Evolutionary conservation across 257 asterid genomes (phyloP).

Genomic region (Anisodus acutangulus): DNA sequence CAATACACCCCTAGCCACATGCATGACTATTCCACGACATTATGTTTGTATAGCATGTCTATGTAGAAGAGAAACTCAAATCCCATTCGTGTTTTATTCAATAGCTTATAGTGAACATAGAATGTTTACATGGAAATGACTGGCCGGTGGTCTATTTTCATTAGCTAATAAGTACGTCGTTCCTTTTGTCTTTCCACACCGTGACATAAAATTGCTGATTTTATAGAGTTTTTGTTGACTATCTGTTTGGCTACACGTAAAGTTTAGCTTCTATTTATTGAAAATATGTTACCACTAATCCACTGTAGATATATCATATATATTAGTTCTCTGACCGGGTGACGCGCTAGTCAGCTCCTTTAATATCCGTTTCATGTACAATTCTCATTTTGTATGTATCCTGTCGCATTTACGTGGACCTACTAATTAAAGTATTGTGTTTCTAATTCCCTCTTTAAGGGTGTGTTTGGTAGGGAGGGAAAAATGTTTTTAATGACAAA

Average conservation of each 20-base stretch:
- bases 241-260: neutral
- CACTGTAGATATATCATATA: neutral
- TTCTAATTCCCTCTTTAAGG: neutral
- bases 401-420: neutral
- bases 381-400: neutral
- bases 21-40: neutral
- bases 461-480: no score
- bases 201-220: neutral
- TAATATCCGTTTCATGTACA: neutral
- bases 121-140: neutral
- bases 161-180: neutral
- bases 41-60: neutral
- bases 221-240: neutral
- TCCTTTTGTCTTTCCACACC: neutral
- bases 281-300: neutral
- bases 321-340: neutral
- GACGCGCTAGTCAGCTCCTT: neutral
- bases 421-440: neutral
- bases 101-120: neutral
- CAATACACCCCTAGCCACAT: neutral
- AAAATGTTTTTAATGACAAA: no score
- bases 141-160: slow-evolving; percentile 15
- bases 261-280: neutral
- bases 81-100: neutral
- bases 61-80: neutral